Conservation (phyloP, 2,329 filamentous ascomycete genomes). For the Hysterium pulicare region DNA sequence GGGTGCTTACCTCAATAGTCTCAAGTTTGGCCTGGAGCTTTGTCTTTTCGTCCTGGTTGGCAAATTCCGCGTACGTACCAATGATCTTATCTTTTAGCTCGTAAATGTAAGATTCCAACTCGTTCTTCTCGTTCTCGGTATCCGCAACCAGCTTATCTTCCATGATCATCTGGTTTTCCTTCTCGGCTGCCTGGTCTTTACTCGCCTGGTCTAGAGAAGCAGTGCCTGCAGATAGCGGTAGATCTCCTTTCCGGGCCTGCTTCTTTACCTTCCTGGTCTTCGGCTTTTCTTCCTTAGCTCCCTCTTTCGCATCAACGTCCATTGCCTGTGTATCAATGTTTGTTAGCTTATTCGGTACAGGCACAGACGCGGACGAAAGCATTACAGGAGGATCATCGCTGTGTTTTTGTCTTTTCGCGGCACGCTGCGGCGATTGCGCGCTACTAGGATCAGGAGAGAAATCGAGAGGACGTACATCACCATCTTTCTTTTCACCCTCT, state of each 20-base stretch:
- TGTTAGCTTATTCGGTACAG: constrained; percentile 25
- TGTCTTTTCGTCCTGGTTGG: constrained; percentile 87
- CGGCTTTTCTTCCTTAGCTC: constrained; percentile 48
- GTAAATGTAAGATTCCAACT: constrained; percentile 97
- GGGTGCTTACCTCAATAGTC: constrained; percentile 70
- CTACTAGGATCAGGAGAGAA: constrained; percentile 16
- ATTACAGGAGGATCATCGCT: constrained; percentile 20
- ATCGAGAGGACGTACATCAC: constrained; percentile 61
- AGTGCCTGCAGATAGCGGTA: constrained; percentile 81
- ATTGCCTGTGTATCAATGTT: constrained; percentile 31
- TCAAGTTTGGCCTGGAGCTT: constrained; percentile 82
- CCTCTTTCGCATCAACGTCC: constrained; percentile 39
- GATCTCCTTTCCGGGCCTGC: constrained; percentile 94
- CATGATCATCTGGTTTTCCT: constrained; percentile 88
- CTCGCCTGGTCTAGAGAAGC: constrained; percentile 68
- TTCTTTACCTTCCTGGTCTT: constrained; percentile 98
- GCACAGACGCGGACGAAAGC: constrained; percentile 20
- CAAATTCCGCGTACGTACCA: constrained; percentile 83
- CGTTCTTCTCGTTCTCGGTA: constrained; percentile 99
- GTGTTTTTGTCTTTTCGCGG: constrained; percentile 32
- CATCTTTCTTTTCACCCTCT: constrained; percentile 56
- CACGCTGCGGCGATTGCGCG: constrained; percentile 19
- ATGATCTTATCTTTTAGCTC: constrained; percentile 94
- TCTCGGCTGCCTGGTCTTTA: constrained; percentile 71
- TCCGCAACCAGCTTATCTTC: constrained; percentile 98